Conservation (phyloP, 139 green algal species). For the Trebouxia sp. region DNA sequence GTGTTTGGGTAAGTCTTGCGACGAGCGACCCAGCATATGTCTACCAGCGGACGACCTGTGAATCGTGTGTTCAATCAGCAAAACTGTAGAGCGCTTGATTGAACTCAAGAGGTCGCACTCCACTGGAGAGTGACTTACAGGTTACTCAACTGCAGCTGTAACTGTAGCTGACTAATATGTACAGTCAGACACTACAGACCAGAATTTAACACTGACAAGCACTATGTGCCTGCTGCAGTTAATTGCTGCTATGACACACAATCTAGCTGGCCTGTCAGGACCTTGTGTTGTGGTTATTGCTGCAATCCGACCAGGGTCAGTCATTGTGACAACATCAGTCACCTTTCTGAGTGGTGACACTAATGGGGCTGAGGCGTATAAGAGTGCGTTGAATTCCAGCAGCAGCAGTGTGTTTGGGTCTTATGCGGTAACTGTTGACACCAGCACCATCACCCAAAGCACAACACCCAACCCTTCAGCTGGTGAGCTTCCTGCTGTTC, state of each 20-base stretch:
- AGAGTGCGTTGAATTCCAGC: neutral
- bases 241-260: neutral
- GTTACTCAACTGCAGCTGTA: too few species aligned
- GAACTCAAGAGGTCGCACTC: too few species aligned
- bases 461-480: neutral
- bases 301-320: neutral
- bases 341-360: neutral
- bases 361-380: neutral
- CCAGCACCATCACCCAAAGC: neutral
- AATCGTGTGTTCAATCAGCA: too few species aligned
- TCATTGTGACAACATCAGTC: neutral
- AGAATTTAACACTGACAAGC: too few species aligned
- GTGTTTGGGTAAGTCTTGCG: too few species aligned
- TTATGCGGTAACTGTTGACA: neutral
- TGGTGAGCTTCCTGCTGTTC: too few species aligned
- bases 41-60: too few species aligned
- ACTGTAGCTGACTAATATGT: too few species aligned
- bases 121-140: too few species aligned
- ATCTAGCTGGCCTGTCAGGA: neutral
- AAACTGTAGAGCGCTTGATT: too few species aligned
- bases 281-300: neutral
- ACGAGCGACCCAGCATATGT: too few species aligned
- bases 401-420: neutral
- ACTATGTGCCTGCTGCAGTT: slow-evolving; percentile 11
- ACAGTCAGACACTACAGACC: too few species aligned